Percentiles rank a stretch among this genome's conserved stretches.
phyloP scores from a whole-genome alignment of 2,329 filamentous ascomycete genomes.

The Scedosporium boydii region DNA sequence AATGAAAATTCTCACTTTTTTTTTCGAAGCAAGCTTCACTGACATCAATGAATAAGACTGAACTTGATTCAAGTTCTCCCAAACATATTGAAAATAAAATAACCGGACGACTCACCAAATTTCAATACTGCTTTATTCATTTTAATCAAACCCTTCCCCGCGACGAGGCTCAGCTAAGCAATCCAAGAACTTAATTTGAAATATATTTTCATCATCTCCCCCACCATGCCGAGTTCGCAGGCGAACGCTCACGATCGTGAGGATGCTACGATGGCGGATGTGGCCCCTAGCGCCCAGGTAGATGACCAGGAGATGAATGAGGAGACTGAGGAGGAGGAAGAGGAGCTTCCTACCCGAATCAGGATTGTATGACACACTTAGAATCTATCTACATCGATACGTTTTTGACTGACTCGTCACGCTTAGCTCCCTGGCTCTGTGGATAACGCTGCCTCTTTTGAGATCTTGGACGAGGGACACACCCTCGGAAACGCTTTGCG shows the following conservation, averaged over 20 bases:
- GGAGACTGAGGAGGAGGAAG: slow-evolving; percentile 34
- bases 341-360: slow-evolving; percentile 43
- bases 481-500: slow-evolving; percentile 89
- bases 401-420: neutral
- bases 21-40: no score
- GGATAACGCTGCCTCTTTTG: slow-evolving; percentile 86
- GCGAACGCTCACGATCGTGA: slow-evolving; percentile 7
- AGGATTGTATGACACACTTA: slow-evolving; percentile 41
- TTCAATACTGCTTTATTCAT: neutral
- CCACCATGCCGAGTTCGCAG: neutral
- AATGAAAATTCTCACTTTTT: no score
- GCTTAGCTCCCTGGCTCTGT: slow-evolving; percentile 72
- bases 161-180: no score
- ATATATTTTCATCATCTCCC: neutral
- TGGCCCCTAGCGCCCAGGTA: slow-evolving; percentile 21
- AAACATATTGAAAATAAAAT: no score
- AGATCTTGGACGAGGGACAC: slow-evolving; percentile 89
- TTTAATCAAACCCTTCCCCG: neutral
- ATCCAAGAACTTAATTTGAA: no score
- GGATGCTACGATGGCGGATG: slow-evolving; percentile 36
- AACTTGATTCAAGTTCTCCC: no score
- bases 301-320: slow-evolving; percentile 20
- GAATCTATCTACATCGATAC: neutral
- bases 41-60: no score
- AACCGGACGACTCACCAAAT: no score